These are phyloP conservation scores for Penicillium cinerascens DNA, from an alignment of 495 filamentous ascomycete species.

Conservation along the genomic window DNA sequence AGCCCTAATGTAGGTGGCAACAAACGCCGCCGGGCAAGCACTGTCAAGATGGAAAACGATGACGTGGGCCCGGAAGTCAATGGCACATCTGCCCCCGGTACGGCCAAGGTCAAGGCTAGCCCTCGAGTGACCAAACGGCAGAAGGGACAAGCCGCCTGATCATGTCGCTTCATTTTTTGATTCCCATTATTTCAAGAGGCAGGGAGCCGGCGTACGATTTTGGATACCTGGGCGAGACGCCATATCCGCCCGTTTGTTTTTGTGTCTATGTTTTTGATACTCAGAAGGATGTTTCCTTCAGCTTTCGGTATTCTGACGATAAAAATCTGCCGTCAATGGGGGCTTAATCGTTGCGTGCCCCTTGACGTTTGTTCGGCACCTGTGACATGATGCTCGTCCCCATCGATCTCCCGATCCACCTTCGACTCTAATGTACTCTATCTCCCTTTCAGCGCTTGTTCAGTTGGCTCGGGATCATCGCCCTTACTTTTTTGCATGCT, in stretches of 20 bases:
- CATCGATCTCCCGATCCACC: conserved; percentile 14
- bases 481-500: conserved; percentile 13
- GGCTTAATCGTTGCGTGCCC: conserved; percentile 16
- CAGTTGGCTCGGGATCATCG: conserved; percentile 25
- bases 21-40: conserved; percentile 72
- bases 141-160: conserved; percentile 40
- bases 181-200: conserved; percentile 26
- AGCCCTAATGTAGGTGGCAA: conserved; percentile 71
- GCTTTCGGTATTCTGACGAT: conserved; percentile 25
- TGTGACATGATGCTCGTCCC: conserved; percentile 1
- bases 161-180: conserved; percentile 5
- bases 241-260: conserved; percentile 13
- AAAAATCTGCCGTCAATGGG: conserved; percentile 13
- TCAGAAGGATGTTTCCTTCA: conserved; percentile 16
- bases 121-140: conserved; percentile 55
- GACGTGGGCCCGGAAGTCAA: conserved; percentile 53
- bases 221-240: conserved; percentile 29
- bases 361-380: neutral
- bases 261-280: conserved; percentile 17
- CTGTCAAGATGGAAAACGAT: conserved; percentile 73
- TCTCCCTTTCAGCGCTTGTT: conserved; percentile 32
- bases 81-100: conserved; percentile 36
- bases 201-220: conserved; percentile 34
- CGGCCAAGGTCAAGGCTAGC: conserved; percentile 54
- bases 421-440: conserved; percentile 35